These are phyloP conservation scores for Pleurotus giganteus DNA, from an alignment of 768 basidiomycete genomes.

Conservation along the genomic window DNA sequence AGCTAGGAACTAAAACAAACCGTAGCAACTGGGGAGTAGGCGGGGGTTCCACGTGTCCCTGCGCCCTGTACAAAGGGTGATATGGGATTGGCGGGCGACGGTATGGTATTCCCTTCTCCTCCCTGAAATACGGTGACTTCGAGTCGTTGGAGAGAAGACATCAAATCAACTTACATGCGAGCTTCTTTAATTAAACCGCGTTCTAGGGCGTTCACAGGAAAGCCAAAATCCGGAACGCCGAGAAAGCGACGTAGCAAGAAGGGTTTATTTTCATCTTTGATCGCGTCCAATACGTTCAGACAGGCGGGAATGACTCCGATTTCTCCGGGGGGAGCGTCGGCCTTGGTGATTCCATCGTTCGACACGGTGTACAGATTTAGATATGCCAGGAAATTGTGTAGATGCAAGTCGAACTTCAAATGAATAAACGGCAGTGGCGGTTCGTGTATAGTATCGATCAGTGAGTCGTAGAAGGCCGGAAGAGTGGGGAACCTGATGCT, in stretches of 20 bases:
- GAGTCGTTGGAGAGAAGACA: not conserved
- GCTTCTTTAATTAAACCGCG: not conserved
- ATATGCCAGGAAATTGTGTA: not conserved
- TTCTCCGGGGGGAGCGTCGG: not conserved
- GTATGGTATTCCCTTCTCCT: not conserved
- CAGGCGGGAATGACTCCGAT: not conserved
- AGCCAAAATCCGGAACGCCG: not conserved
- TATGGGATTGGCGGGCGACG: not conserved
- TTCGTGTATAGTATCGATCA: not conserved
- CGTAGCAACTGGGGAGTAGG: not conserved
- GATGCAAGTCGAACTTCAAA: not conserved
- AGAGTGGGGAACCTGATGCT: slow-evolving; percentile 17
- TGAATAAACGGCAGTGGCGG: not conserved
- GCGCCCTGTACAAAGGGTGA: too few species aligned
- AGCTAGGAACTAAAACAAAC: not conserved
- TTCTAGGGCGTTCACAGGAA: not conserved
- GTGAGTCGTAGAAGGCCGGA: slow-evolving; percentile 7
- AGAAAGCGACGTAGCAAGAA: not conserved
- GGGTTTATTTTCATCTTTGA: slow-evolving; percentile 5
- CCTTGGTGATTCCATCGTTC: not conserved
- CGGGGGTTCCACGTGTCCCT: not conserved
- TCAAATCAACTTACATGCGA: not conserved
- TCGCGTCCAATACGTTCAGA: not conserved
- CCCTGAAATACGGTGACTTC: not conserved
- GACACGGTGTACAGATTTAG: not conserved